These are phyloP conservation scores for Scortechinia acanthostroma DNA, from an alignment of 2,329 filamentous ascomycete species.

Conservation along the genomic window DNA sequence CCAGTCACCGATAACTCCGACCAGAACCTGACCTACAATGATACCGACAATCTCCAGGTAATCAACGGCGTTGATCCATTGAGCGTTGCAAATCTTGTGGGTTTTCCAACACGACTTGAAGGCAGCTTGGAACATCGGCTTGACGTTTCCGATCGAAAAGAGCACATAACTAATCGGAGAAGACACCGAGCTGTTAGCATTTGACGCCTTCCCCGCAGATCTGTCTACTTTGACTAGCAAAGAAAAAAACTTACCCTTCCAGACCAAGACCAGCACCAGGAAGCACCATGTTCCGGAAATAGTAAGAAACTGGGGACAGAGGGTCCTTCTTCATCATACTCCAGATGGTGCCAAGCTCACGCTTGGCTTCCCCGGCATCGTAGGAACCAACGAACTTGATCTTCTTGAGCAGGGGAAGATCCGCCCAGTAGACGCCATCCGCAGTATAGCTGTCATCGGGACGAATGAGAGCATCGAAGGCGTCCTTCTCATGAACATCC, in stretches of 20 bases:
- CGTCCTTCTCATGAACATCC: conserved; percentile 35
- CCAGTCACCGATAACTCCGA: conserved; percentile 74
- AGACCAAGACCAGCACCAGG: conserved; percentile 86
- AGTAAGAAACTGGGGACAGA: conserved; percentile 75
- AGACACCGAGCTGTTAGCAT: conserved; percentile 5
- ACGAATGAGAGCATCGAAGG: conserved; percentile 74
- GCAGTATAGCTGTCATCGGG: conserved; percentile 82
- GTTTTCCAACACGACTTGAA: conserved; percentile 75
- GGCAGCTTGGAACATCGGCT: conserved; percentile 69
- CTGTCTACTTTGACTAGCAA: no score
- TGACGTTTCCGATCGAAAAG: conserved; percentile 91
- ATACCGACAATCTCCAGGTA: conserved; percentile 93
- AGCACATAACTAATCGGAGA: conserved; percentile 75
- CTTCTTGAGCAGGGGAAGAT: conserved; percentile 66
- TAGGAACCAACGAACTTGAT: conserved; percentile 70
- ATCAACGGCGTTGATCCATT: conserved; percentile 78
- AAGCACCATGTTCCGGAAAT: conserved; percentile 83
- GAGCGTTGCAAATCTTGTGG: conserved; percentile 59
- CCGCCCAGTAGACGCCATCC: conserved; percentile 87
- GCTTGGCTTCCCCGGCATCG: conserved; percentile 61
- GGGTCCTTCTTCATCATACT: conserved; percentile 81
- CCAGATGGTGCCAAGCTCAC: conserved; percentile 64
- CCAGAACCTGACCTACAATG: conserved; percentile 83
- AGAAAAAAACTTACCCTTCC: conserved; percentile 51
- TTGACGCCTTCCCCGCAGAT: conserved; percentile 4